Evolutionary conservation across 345 rosid genomes (phyloP).

Genomic region (Hypericum perforatum): DNA sequence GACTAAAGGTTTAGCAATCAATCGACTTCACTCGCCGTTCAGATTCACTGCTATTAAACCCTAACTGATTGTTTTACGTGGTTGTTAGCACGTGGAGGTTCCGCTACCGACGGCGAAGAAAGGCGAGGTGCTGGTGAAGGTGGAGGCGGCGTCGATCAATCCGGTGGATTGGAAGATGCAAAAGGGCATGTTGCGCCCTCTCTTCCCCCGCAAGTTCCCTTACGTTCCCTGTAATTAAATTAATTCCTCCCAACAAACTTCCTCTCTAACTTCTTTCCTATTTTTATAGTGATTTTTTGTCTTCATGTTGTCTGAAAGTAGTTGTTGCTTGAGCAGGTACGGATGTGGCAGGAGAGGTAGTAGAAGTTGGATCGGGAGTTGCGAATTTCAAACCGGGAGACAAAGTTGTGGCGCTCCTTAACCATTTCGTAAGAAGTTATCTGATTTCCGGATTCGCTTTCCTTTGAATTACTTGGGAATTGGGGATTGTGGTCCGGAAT

Average conservation of each 20-base stretch:
- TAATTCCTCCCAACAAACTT: too few species aligned
- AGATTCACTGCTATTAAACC: too few species aligned
- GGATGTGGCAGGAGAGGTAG: conserved; percentile 16
- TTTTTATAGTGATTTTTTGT: too few species aligned
- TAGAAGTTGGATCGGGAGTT: conserved; percentile 14
- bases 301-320: neutral
- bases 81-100: conserved; percentile 5
- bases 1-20: too few species aligned
- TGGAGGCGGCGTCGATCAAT: conserved; percentile 10
- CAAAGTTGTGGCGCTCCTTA: conserved; percentile 9
- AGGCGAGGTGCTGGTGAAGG: conserved; percentile 10
- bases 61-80: neutral
- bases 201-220: neutral
- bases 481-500: too few species aligned
- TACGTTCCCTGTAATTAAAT: neutral
- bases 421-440: conserved; percentile 3
- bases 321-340: conserved; percentile 10
- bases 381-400: conserved; percentile 9
- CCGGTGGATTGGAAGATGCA: conserved; percentile 15
- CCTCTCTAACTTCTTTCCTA: neutral
- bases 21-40: too few species aligned
- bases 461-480: too few species aligned
- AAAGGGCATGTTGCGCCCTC: neutral
- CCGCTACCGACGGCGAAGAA: conserved; percentile 1
- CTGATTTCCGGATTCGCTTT: neutral